These are phyloP conservation scores for Chondrostereum purpureum DNA, from an alignment of 1,284 basidiomycete species.

Conservation along the genomic window DNA sequence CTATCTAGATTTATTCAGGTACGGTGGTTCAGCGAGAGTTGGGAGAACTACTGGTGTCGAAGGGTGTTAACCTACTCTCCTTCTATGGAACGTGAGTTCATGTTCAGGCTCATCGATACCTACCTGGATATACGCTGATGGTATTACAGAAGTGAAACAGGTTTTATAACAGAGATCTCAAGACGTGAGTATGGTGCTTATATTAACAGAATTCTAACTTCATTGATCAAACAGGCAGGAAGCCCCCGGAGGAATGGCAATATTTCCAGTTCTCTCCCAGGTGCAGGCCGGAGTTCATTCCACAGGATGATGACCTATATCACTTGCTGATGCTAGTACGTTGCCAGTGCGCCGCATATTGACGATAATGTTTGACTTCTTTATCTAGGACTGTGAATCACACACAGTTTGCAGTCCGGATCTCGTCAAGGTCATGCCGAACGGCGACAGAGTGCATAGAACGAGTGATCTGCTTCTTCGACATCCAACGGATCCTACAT, in stretches of 20 bases:
- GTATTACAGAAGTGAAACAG: slow-evolving; percentile 19
- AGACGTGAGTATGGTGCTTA: too few relatives aligned
- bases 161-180: slow-evolving; percentile 6
- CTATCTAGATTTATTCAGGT: slow-evolving; percentile 8
- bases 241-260: too few relatives aligned
- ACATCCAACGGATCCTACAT: slow-evolving; percentile 19
- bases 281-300: slow-evolving; percentile 7
- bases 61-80: slow-evolving; percentile 20
- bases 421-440: slow-evolving; percentile 13
- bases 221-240: too few relatives aligned
- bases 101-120: too few relatives aligned
- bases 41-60: slow-evolving; percentile 17
- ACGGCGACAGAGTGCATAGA: slow-evolving; percentile 14
- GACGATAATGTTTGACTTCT: neutral
- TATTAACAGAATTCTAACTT: too few relatives aligned
- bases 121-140: neutral
- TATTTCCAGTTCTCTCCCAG: slow-evolving; percentile 14
- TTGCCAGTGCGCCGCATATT: neutral
- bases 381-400: slow-evolving; percentile 3
- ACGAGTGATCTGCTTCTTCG: slow-evolving; percentile 21
- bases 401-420: neutral
- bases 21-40: slow-evolving; percentile 8
- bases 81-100: slow-evolving; percentile 23
- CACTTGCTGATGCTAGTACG: slow-evolving; percentile 11
- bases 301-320: neutral